Evolutionary conservation across 2,329 filamentous ascomycete genomes (phyloP).

Genomic region (Periglandula ipomoeae): DNA sequence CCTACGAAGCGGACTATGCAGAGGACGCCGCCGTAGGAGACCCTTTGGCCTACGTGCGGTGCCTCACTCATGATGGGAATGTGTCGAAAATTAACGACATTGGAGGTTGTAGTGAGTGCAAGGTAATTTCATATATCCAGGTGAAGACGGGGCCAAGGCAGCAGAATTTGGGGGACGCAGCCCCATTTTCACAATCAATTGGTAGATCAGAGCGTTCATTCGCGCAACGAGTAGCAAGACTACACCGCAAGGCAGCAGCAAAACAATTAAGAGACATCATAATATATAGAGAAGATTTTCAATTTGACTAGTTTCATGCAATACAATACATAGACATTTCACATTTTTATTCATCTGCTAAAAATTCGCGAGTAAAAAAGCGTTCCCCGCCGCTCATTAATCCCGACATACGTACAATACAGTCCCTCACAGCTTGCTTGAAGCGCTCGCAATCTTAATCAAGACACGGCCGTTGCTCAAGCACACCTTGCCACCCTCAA

Average conservation of each 20-base stretch:
- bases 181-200: neutral
- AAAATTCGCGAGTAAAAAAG: neutral
- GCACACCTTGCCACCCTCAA: conserved; percentile 74
- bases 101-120: neutral
- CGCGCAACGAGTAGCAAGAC: neutral
- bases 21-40: conserved; percentile 66
- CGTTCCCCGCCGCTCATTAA: neutral
- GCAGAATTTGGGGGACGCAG: conserved; percentile 10
- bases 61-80: conserved; percentile 28
- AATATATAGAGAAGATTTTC: neutral
- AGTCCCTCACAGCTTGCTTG: conserved; percentile 57
- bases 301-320: neutral
- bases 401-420: neutral
- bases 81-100: neutral
- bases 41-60: conserved; percentile 57
- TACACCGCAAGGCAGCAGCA: neutral
- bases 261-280: neutral
- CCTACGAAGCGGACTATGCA: conserved; percentile 86
- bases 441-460: conserved; percentile 53
- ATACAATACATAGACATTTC: neutral
- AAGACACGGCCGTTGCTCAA: conserved; percentile 79
- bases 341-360: neutral
- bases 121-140: neutral
- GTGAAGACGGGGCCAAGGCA: conserved; percentile 14
- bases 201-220: neutral